Conservation (phyloP, 441 rosid genomes). For the Brassica hybrid region DNA sequence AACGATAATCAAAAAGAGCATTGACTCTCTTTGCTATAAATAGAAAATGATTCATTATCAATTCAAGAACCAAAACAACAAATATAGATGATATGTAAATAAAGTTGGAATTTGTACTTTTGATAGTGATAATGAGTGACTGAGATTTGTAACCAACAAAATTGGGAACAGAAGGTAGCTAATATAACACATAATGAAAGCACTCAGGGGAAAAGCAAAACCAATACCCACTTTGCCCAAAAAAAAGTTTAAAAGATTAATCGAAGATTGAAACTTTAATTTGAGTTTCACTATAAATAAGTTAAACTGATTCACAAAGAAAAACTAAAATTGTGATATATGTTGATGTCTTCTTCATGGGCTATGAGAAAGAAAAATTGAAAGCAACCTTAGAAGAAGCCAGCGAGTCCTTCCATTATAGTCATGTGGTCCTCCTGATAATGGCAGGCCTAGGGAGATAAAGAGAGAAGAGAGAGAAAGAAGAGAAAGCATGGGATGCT, state of each 20-base stretch:
- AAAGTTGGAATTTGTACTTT: slow-evolving; percentile 40
- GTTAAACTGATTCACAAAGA: slow-evolving; percentile 31
- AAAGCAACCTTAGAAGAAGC: slow-evolving; percentile 80
- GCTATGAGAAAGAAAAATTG: slow-evolving; percentile 45
- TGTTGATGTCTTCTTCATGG: slow-evolving; percentile 27
- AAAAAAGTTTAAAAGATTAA: not conserved
- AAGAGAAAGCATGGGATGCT: slow-evolving; percentile 32
- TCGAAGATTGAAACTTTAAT: not conserved
- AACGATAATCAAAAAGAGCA: slow-evolving; percentile 31
- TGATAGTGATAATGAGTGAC: slow-evolving; percentile 38
- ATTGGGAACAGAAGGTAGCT: slow-evolving; percentile 28
- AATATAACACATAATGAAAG: slow-evolving; percentile 37
- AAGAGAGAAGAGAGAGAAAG: slow-evolving; percentile 32
- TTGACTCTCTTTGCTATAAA: slow-evolving; percentile 30
- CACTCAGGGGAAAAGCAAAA: slow-evolving; percentile 26
- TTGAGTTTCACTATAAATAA: slow-evolving; percentile 44
- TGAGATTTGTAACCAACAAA: slow-evolving; percentile 38
- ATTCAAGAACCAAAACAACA: slow-evolving; percentile 26
- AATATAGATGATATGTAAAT: not conserved
- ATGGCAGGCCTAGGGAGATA: slow-evolving; percentile 51
- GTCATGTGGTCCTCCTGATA: slow-evolving; percentile 76
- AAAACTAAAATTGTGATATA: slow-evolving; percentile 4
- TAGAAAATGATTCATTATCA: slow-evolving; percentile 39
- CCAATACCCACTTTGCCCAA: slow-evolving; percentile 6
- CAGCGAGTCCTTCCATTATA: slow-evolving; percentile 45